A percentile compares a stretch with the other conserved stretches of the same genome.
Conservation (phyloP, 495 filamentous ascomycete species). For the Tetracladium marchalianum region DNA sequence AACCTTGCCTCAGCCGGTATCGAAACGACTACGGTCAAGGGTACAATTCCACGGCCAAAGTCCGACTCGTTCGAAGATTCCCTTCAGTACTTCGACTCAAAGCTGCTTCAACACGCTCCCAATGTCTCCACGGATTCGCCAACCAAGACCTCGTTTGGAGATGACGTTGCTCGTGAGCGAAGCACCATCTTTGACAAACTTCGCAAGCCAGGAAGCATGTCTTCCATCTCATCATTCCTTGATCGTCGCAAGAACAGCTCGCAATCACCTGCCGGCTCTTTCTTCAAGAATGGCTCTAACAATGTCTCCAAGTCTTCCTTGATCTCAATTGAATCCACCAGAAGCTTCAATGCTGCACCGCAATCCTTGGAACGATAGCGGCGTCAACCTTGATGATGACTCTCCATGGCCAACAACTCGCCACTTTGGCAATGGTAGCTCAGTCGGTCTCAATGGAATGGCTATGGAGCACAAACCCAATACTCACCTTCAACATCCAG, state of each 20-base stretch:
- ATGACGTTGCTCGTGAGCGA: conserved; percentile 64
- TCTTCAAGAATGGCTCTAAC: conserved; percentile 87
- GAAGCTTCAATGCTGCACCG: conserved; percentile 78
- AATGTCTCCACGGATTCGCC: conserved; percentile 75
- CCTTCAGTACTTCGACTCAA: conserved; percentile 91
- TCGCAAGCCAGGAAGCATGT: conserved; percentile 86
- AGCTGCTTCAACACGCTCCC: conserved; percentile 84
- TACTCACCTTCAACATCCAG: conserved; percentile 55
- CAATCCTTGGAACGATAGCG: conserved; percentile 95
- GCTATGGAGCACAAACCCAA: conserved; percentile 55
- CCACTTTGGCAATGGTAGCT: conserved; percentile 47
- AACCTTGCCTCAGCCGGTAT: conserved; percentile 76
- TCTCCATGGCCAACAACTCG: conserved; percentile 48
- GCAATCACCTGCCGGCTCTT: conserved; percentile 60
- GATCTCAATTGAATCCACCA: conserved; percentile 83
- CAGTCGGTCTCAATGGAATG: conserved; percentile 44
- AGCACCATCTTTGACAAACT: conserved; percentile 79
- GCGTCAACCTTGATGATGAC: conserved; percentile 84
- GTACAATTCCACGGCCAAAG: conserved; percentile 88
- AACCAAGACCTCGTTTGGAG: conserved; percentile 64
- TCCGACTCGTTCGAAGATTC: conserved; percentile 98
- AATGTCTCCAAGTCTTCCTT: conserved; percentile 93
- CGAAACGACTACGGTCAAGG: conserved; percentile 77
- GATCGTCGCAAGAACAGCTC: conserved; percentile 89
- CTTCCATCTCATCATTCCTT: conserved; percentile 84